Evolutionary conservation across 768 basidiomycete genomes (phyloP).

Genomic region (Lactarius tabidus): DNA sequence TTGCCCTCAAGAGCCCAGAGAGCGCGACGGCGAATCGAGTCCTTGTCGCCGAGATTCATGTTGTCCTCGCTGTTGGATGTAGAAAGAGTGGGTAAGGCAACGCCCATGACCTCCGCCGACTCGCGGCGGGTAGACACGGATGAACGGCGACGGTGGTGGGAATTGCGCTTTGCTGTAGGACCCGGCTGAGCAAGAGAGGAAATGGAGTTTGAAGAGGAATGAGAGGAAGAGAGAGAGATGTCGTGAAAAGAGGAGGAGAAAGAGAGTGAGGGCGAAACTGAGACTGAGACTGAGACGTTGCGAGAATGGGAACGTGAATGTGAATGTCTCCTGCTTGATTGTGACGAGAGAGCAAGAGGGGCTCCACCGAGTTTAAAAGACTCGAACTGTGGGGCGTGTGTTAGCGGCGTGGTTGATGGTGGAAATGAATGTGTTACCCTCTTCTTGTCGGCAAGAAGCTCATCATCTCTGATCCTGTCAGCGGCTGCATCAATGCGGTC

Average conservation of each 20-base stretch:
- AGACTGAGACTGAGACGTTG: constrained; percentile 47
- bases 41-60: too few relatives aligned
- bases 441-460: constrained; percentile 39
- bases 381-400: constrained; percentile 48
- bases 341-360: too few relatives aligned
- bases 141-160: too few relatives aligned
- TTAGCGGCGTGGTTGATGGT: not conserved
- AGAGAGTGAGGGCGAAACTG: constrained; percentile 30
- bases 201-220: constrained; percentile 30
- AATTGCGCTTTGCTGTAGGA: too few relatives aligned
- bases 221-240: constrained; percentile 29
- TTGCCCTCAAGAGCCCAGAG: constrained; percentile 87
- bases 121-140: too few relatives aligned
- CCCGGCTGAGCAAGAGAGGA: constrained; percentile 36
- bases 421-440: constrained; percentile 34
- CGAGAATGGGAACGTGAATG: constrained; percentile 73
- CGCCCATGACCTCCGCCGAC: too few relatives aligned
- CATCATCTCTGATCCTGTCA: constrained; percentile 33
- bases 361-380: constrained; percentile 63
- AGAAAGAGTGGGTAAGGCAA: too few relatives aligned
- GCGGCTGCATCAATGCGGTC: constrained; percentile 35
- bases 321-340: constrained; percentile 37
- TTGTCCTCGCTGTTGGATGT: too few relatives aligned
- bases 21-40: constrained; percentile 77
- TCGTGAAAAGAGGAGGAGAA: constrained; percentile 31